These are phyloP conservation scores for Ganoderma boninense DNA, from an alignment of 1,284 basidiomycete species.

Conservation along the genomic window DNA sequence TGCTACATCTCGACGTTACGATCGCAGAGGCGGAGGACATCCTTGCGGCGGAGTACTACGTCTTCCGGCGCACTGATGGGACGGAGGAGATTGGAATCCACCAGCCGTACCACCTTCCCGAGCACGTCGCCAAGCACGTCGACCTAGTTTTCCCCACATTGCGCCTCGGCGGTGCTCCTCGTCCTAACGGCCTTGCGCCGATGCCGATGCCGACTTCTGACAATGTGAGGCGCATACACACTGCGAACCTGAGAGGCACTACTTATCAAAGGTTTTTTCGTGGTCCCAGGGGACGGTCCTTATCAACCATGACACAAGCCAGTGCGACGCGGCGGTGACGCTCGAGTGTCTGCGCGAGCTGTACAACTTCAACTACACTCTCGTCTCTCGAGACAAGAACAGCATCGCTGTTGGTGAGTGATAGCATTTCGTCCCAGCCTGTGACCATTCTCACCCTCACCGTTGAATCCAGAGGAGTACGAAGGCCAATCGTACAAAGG, in stretches of 20 bases:
- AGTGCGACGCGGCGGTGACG: conserved; percentile 54
- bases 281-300: conserved; percentile 40
- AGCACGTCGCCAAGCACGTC: conserved; percentile 52
- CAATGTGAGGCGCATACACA: neutral
- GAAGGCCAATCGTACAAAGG: neutral
- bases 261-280: conserved; percentile 45
- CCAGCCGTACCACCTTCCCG: conserved; percentile 52
- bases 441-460: conserved; percentile 43
- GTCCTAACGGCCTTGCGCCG: neutral
- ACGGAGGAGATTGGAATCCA: conserved; percentile 45
- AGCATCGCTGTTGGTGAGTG: conserved; percentile 54
- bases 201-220: neutral
- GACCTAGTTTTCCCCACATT: conserved; percentile 57
- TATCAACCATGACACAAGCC: neutral
- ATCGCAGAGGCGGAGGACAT: conserved; percentile 54
- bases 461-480: conserved; percentile 3
- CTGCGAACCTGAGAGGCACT: conserved; percentile 43
- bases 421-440: neutral
- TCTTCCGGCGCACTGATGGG: conserved; percentile 52
- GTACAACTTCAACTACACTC: conserved; percentile 60
- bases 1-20: conserved; percentile 53
- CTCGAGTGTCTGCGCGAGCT: conserved; percentile 60
- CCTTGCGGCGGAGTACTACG: conserved; percentile 53
- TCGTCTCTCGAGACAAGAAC: conserved; percentile 51
- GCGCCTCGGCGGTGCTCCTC: conserved; percentile 44